These are phyloP conservation scores for Phytophthora meadii DNA, from an alignment of 352 stramenopile genomes.

Conservation along the genomic window DNA sequence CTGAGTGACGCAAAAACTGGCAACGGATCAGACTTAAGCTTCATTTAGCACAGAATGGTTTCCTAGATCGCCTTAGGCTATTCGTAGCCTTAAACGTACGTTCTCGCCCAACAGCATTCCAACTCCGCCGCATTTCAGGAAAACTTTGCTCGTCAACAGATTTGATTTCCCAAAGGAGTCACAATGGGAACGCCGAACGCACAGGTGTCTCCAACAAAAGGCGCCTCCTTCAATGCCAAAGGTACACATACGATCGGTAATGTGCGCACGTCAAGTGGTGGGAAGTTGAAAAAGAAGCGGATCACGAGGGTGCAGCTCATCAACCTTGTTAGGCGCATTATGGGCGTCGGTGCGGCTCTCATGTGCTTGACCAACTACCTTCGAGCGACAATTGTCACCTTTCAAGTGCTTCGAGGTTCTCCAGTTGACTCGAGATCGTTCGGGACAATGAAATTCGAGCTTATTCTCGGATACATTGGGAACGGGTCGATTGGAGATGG, in stretches of 20 bases:
- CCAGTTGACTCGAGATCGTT: constrained; percentile 22
- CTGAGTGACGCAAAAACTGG: too few species aligned
- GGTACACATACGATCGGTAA: constrained; percentile 1
- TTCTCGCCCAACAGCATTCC: not conserved
- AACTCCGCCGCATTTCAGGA: constrained; percentile 1
- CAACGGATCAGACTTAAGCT: not conserved
- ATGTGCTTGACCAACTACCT: constrained; percentile 42
- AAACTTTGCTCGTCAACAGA: not conserved
- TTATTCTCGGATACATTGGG: constrained; percentile 31
- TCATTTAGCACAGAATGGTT: not conserved
- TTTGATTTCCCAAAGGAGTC: too few species aligned
- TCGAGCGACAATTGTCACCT: constrained; percentile 32
- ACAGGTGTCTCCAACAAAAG: constrained; percentile 24
- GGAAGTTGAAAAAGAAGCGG: constrained; percentile 31
- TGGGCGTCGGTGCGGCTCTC: constrained; percentile 31
- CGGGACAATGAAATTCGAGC: constrained; percentile 17
- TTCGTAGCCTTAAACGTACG: not conserved
- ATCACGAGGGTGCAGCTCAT: constrained; percentile 28
- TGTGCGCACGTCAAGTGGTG: not conserved
- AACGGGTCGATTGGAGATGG: constrained; percentile 39
- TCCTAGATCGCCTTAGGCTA: not conserved
- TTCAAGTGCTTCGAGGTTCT: constrained; percentile 27
- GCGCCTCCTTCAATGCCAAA: not conserved
- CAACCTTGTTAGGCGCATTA: constrained; percentile 32
- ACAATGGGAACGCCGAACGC: constrained; percentile 14